Evolutionary conservation across 2,329 filamentous ascomycete genomes (phyloP).

Genomic region (Tolypocladium ovalisporum): DNA sequence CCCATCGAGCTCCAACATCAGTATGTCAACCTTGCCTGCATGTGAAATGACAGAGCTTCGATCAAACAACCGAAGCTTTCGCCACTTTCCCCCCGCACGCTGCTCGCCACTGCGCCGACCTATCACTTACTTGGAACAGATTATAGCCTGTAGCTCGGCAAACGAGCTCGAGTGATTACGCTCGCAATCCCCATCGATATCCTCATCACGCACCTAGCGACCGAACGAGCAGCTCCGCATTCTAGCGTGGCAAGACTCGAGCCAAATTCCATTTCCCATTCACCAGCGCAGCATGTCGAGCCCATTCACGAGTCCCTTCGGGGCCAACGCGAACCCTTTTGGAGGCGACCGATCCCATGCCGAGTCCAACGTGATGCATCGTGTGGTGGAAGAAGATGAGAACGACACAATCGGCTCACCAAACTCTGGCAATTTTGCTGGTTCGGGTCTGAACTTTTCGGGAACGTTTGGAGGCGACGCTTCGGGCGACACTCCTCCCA

Average conservation of each 20-base stretch:
- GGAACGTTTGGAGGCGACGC: slow-evolving; percentile 44
- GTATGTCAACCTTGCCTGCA: not conserved
- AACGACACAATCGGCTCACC: slow-evolving; percentile 60
- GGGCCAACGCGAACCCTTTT: slow-evolving; percentile 62
- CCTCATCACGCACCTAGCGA: not conserved
- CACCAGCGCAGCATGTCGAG: slow-evolving; percentile 51
- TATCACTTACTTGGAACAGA: not conserved
- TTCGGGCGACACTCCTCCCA: slow-evolving; percentile 32
- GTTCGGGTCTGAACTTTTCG: slow-evolving; percentile 33
- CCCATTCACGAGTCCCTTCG: slow-evolving; percentile 65
- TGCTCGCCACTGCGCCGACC: not conserved
- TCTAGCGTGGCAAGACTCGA: not conserved
- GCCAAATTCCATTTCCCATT: not conserved
- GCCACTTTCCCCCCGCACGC: not conserved
- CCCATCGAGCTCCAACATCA: not conserved
- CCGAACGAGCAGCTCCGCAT: not conserved
- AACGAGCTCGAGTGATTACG: not conserved
- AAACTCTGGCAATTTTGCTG: slow-evolving; percentile 17
- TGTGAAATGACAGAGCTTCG: not conserved
- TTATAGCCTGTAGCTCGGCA: not conserved
- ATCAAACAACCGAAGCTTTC: not conserved
- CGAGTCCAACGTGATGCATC: slow-evolving; percentile 28
- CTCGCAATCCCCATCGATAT: not conserved
- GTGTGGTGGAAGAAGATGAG: slow-evolving; percentile 74
- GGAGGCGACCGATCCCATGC: slow-evolving; percentile 33